A percentile compares a stretch with the other conserved stretches of the same genome.
Evolutionary conservation across 2,329 filamentous ascomycete species (phyloP).

Genomic region (Xylaria sp.): DNA sequence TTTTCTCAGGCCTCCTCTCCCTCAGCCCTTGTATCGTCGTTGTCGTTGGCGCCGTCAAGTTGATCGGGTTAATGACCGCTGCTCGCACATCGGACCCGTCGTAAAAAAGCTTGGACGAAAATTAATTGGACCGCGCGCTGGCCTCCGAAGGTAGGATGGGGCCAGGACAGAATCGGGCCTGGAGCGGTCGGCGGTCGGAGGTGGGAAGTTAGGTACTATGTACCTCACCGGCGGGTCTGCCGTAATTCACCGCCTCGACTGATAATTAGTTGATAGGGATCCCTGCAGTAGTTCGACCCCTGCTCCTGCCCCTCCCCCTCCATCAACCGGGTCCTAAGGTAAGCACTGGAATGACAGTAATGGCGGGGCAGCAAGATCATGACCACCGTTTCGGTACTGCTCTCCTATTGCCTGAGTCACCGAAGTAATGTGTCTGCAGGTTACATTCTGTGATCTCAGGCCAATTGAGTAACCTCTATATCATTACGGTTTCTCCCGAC

Average conservation of each 20-base stretch:
- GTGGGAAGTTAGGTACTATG: constrained; percentile 23
- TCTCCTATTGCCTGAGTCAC: constrained; percentile 20
- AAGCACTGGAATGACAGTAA: constrained; percentile 16
- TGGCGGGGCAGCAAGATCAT: constrained; percentile 30
- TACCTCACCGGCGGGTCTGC: constrained; percentile 28
- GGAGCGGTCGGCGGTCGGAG: constrained; percentile 20
- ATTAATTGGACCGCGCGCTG: constrained; percentile 29
- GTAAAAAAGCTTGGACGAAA: constrained; percentile 36
- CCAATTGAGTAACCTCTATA: constrained; percentile 21
- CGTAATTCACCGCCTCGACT: constrained; percentile 36
- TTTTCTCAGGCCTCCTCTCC: constrained; percentile 15
- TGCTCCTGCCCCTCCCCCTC: constrained; percentile 14
- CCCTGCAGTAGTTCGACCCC: background rate
- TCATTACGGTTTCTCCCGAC: background rate
- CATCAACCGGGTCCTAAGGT: background rate
- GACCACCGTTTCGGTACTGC: constrained; percentile 10
- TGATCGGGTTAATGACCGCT: constrained; percentile 8
- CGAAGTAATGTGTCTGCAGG: constrained; percentile 14
- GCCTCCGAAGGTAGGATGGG: constrained; percentile 9
- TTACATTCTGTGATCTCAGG: background rate
- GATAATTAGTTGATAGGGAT: constrained; percentile 25
- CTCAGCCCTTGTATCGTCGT: constrained; percentile 17
- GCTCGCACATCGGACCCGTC: constrained; percentile 9
- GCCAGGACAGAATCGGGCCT: background rate
- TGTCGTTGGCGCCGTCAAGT: constrained; percentile 10